phyloP scores from a whole-genome alignment of 495 filamentous ascomycete species.

The Aspergillus egyptiacus region DNA sequence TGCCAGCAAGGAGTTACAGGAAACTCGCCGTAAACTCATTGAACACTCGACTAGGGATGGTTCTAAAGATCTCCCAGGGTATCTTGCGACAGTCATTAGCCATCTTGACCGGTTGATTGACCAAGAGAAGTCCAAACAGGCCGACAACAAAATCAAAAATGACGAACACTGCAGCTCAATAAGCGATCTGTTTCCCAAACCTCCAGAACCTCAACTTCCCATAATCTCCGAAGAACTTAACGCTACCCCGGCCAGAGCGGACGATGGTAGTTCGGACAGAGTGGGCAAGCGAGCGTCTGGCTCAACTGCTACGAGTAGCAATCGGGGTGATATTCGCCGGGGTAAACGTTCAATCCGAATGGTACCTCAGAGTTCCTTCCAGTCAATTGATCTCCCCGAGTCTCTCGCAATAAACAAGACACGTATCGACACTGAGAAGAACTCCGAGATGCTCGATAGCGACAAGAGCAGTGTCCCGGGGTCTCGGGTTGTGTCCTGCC shows the following conservation, averaged over 20 bases:
- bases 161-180: constrained; percentile 37
- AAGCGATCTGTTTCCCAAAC: constrained; percentile 51
- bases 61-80: constrained; percentile 34
- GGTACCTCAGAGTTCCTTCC: constrained; percentile 40
- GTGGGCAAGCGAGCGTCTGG: neutral
- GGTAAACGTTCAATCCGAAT: constrained; percentile 41
- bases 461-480: neutral
- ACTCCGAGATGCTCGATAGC: neutral
- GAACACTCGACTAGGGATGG: constrained; percentile 38
- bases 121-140: constrained; percentile 26
- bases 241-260: neutral
- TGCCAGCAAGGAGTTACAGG: constrained; percentile 47
- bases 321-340: constrained; percentile 14
- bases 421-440: constrained; percentile 8
- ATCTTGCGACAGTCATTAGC: constrained; percentile 53
- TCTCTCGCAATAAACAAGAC: constrained; percentile 55
- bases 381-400: constrained; percentile 33
- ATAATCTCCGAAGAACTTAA: constrained; percentile 43
- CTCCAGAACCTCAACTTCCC: constrained; percentile 37
- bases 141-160: constrained; percentile 7
- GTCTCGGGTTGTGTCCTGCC: constrained; percentile 11
- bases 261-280: neutral
- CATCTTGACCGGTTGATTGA: constrained; percentile 59
- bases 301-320: neutral
- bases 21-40: constrained; percentile 52